A percentile compares a stretch with the other conserved stretches of the same genome.
These are phyloP conservation scores for Penicillium aurantiogriseum DNA, from an alignment of 2,329 filamentous ascomycete genomes.

Conservation along the genomic window DNA sequence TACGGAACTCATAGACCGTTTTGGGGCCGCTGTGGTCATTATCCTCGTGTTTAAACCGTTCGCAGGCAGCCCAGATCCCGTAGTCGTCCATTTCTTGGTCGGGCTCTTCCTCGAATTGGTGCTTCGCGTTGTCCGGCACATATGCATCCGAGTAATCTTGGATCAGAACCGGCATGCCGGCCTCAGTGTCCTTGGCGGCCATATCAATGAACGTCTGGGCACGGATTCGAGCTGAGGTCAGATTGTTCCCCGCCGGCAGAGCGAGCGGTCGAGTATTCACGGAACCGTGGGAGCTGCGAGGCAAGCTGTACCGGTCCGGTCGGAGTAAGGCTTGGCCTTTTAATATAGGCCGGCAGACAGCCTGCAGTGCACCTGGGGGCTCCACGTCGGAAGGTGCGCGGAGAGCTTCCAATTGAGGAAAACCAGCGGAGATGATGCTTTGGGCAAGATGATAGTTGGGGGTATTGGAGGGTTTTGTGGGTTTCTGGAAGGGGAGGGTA, in stretches of 20 bases:
- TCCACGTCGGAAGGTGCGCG: constrained; percentile 47
- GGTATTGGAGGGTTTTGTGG: constrained; percentile 34
- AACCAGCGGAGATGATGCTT: constrained; percentile 44
- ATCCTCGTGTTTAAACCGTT: constrained; percentile 24
- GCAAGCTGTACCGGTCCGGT: constrained; percentile 42
- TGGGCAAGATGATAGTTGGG: constrained; percentile 46
- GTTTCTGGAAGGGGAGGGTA: constrained; percentile 37
- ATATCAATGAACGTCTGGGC: constrained; percentile 48
- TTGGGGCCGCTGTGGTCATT: constrained; percentile 31
- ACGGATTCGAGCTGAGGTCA: constrained; percentile 46
- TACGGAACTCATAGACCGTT: constrained; percentile 42
- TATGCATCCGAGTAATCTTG: constrained; percentile 43
- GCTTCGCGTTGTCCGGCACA: constrained; percentile 35
- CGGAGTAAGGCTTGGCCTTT: constrained; percentile 41
- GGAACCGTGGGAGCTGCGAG: constrained; percentile 44
- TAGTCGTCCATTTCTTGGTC: constrained; percentile 37
- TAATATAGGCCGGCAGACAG: constrained; percentile 42
- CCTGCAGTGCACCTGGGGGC: constrained; percentile 45
- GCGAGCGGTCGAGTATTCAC: constrained; percentile 42
- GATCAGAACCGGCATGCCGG: constrained; percentile 41
- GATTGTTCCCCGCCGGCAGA: constrained; percentile 44
- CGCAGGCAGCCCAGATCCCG: constrained; percentile 28
- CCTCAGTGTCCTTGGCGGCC: constrained; percentile 42
- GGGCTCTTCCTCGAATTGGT: constrained; percentile 31
- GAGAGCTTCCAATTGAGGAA: constrained; percentile 41